phyloP scores from a whole-genome alignment of 2,329 filamentous ascomycete species.

The Aspergillus sp. region DNA sequence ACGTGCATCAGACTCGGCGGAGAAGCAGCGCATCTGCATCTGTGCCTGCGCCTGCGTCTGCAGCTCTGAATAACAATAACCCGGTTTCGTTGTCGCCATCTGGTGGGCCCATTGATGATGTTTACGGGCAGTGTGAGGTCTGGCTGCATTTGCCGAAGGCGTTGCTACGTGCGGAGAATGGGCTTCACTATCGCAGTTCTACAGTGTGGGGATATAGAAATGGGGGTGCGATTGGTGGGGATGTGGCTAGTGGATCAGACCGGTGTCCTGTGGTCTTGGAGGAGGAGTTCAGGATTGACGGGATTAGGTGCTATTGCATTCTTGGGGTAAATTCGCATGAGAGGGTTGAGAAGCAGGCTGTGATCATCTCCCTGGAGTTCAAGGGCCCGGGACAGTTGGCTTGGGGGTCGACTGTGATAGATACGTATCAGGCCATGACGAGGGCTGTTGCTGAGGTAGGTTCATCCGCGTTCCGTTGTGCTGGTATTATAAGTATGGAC shows the following conservation, averaged over 20 bases:
- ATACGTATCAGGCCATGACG: constrained; percentile 41
- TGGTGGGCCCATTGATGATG: constrained; percentile 25
- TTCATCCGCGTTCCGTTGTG: not conserved
- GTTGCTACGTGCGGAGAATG: constrained; percentile 43
- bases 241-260: constrained; percentile 14
- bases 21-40: constrained; percentile 22
- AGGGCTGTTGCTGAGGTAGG: constrained; percentile 40
- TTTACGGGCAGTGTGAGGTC: constrained; percentile 39
- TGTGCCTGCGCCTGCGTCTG: constrained; percentile 8
- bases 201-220: constrained; percentile 35
- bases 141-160: constrained; percentile 46
- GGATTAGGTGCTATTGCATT: constrained; percentile 47
- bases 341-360: constrained; percentile 50
- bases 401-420: constrained; percentile 34
- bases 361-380: constrained; percentile 44
- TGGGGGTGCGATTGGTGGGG: constrained; percentile 17
- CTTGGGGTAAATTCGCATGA: constrained; percentile 56
- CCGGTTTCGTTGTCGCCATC: constrained; percentile 12
- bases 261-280: constrained; percentile 31
- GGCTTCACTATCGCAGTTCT: constrained; percentile 39
- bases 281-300: constrained; percentile 43
- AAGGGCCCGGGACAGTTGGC: constrained; percentile 32
- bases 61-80: constrained; percentile 7
- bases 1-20: constrained; percentile 28
- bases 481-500: constrained; percentile 14